phyloP scores from a whole-genome alignment of 345 rosid genomes.

The Gossypium thurberi region DNA sequence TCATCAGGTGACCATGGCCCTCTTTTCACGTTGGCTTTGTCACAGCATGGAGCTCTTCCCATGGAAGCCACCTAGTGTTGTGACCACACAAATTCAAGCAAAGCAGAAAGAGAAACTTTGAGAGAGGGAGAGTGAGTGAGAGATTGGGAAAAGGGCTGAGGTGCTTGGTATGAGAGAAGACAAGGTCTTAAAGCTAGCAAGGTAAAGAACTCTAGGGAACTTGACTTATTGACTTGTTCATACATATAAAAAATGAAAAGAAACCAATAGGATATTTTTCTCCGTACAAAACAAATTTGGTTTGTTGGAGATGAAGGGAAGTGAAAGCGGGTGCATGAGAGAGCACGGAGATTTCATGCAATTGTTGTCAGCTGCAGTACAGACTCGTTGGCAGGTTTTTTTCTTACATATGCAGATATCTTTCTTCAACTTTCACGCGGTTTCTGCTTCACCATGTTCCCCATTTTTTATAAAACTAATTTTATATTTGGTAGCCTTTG shows the following conservation, averaged over 20 bases:
- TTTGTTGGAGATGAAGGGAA: not conserved
- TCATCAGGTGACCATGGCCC: constrained; percentile 40
- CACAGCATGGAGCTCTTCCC: constrained; percentile 43
- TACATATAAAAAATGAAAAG: not conserved
- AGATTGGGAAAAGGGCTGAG: not conserved
- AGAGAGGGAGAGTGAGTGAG: not conserved
- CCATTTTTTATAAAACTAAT: not conserved
- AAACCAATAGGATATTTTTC: not conserved
- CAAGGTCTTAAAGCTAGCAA: not conserved
- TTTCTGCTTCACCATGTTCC: constrained; percentile 9
- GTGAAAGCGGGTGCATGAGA: not conserved
- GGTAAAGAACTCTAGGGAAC: not conserved
- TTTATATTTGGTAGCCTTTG: not conserved
- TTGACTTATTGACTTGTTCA: constrained; percentile 21
- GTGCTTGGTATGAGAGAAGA: not conserved
- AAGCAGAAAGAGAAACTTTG: not conserved
- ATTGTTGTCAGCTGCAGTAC: not conserved
- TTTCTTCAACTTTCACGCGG: constrained; percentile 13
- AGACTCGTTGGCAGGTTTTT: not conserved
- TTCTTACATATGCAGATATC: not conserved
- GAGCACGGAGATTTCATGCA: constrained; percentile 13
- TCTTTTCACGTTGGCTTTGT: constrained; percentile 32
- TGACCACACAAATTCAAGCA: not conserved
- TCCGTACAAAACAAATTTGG: not conserved
- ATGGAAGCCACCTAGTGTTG: not conserved